phyloP scores from a whole-genome alignment of 805 yeast genomes.

The Groenewaldozyma salmanticensis region DNA sequence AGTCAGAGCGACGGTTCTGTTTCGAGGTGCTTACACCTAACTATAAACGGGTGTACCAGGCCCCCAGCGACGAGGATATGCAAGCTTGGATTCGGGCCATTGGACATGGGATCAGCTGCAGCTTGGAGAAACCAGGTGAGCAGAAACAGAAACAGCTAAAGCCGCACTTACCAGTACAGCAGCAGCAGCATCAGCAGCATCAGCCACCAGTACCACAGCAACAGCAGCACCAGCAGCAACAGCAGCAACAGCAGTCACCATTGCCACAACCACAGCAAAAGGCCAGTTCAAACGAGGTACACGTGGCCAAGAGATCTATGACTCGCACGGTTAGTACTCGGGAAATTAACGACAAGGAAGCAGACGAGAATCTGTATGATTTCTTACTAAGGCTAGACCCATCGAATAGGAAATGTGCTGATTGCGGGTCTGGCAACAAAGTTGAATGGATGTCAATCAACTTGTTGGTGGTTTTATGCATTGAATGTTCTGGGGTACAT shows the following conservation, averaged over 20 bases:
- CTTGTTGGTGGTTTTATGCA: constrained; percentile 61
- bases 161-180: not conserved
- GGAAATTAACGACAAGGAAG: not conserved
- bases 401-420: constrained; percentile 65
- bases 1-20: constrained; percentile 41
- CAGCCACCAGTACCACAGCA: not conserved
- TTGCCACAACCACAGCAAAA: not conserved
- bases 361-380: constrained; percentile 7
- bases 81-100: constrained; percentile 59
- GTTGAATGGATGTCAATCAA: constrained; percentile 89
- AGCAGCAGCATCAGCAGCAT: not conserved
- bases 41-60: constrained; percentile 68
- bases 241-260: not conserved
- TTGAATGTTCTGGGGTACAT: constrained; percentile 83
- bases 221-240: not conserved
- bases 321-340: constrained; percentile 1
- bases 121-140: not conserved
- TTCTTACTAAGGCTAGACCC: constrained; percentile 24
- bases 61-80: constrained; percentile 57
- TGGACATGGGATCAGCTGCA: constrained; percentile 38
- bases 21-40: constrained; percentile 68
- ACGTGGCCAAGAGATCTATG: not conserved
- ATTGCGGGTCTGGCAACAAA: constrained; percentile 52
- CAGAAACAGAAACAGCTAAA: not conserved
- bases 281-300: constrained; percentile 2